Evolutionary conservation across 2,329 filamentous ascomycete species (phyloP).

Genomic region (Aspergillus latus): DNA sequence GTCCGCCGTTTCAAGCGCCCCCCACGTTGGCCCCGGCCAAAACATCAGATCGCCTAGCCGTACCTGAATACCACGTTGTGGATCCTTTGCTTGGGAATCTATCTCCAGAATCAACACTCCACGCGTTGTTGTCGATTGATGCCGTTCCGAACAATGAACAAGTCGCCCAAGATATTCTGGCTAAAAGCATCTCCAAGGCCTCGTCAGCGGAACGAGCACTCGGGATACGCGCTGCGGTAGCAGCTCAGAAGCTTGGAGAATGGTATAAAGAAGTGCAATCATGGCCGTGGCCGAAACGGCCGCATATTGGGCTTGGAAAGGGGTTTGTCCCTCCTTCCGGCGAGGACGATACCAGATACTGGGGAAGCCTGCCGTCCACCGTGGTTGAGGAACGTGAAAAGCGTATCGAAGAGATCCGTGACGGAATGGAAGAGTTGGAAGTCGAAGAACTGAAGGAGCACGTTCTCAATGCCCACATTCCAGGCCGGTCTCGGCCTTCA

Average conservation of each 20-base stretch:
- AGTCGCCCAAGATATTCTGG: constrained; percentile 41
- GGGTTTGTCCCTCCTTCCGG: constrained; percentile 41
- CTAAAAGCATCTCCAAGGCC: constrained; percentile 55
- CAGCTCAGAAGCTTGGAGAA: constrained; percentile 57
- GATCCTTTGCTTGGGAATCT: constrained; percentile 54
- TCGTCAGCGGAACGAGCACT: constrained; percentile 58
- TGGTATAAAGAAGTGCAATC: constrained; percentile 60
- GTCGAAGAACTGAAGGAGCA: constrained; percentile 81
- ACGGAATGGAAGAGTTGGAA: constrained; percentile 44
- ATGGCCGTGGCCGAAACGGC: constrained; percentile 57
- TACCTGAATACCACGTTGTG: constrained; percentile 39
- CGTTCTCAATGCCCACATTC: constrained; percentile 77
- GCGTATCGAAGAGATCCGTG: constrained; percentile 70
- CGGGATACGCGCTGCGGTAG: constrained; percentile 59
- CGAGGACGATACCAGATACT: constrained; percentile 48
- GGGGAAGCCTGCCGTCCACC: constrained; percentile 67
- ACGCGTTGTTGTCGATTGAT: constrained; percentile 49
- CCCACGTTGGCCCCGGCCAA: constrained; percentile 37
- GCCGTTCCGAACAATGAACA: constrained; percentile 41
- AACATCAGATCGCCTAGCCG: constrained; percentile 39
- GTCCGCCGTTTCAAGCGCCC: constrained; percentile 30
- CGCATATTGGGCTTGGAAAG: constrained; percentile 39
- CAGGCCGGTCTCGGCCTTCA: constrained; percentile 58
- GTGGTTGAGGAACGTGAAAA: constrained; percentile 68
- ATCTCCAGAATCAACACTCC: constrained; percentile 55